phyloP scores from a whole-genome alignment of 768 basidiomycete species.

The Hericium erinaceus region DNA sequence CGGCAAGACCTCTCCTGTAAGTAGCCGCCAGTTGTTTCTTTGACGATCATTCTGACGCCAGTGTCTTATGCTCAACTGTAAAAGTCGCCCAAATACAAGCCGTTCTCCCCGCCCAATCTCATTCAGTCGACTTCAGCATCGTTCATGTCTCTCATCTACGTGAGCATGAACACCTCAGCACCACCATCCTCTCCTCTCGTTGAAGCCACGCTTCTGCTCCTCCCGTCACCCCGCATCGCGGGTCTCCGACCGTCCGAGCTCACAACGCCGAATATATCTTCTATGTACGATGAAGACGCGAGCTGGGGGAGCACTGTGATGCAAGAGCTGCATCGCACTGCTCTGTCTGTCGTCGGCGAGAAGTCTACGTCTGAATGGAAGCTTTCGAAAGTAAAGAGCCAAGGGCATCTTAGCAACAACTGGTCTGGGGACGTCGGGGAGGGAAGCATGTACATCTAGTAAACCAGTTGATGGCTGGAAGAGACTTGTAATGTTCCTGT shows the following conservation, averaged over 20 bases:
- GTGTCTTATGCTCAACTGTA: not conserved
- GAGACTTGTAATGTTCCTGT: too few relatives aligned
- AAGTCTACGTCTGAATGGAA: constrained; percentile 1
- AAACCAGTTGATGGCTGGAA: not conserved
- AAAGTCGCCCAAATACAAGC: constrained; percentile 2
- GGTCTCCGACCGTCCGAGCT: constrained; percentile 1
- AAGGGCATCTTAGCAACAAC: not conserved
- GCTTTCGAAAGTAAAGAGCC: constrained; percentile 5
- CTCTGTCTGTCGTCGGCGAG: not conserved
- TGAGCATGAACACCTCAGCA: not conserved
- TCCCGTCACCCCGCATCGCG: constrained; percentile 10
- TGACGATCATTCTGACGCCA: not conserved
- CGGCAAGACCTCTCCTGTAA: constrained; percentile 4
- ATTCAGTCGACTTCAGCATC: constrained; percentile 17
- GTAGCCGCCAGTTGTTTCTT: not conserved
- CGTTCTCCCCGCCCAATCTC: constrained; percentile 18
- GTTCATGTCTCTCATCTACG: constrained; percentile 12
- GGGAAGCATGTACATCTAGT: constrained; percentile 17
- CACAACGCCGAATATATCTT: not conserved
- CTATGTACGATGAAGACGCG: not conserved
- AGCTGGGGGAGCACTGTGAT: constrained; percentile 6
- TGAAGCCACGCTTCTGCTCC: constrained; percentile 10
- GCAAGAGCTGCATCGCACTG: constrained; percentile 5
- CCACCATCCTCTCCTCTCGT: constrained; percentile 1
- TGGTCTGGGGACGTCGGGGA: constrained; percentile 11